Base-by-base conservation (phyloP, 805 yeast species). In the Starmerella bombicola region DNA sequence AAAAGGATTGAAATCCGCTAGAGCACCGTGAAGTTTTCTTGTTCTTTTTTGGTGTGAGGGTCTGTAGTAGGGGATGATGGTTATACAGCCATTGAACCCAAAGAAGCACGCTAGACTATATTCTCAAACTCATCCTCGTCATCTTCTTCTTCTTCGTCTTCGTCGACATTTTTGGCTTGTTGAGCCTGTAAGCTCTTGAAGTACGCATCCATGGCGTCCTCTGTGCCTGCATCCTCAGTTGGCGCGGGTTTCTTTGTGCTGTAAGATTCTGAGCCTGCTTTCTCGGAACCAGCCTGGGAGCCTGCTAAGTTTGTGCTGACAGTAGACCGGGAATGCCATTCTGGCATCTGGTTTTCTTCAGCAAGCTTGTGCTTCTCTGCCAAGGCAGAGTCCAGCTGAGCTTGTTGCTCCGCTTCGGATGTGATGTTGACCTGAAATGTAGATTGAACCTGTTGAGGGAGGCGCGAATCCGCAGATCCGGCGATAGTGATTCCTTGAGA, bases 251-350 rank as follows among this genome's bases (percentile, higher is more conserved):
- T 25, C 29, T 25, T 26, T 6, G 31, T 20, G 15, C 38, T 21
- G 15, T 35, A 10, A 13, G 20, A 19, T 6, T 13, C 25, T 8
- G 16, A 21, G 26, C 6, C 18, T 37, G 13, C 15, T 23, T n/a
- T 21, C 26, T 25, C 25, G 16, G 4, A 23, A 19, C 22, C 17
- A 24, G 13, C 15, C 12, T 8, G 24, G 4, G 12, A 28, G 3
- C 41, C 35, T 12, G 28, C 21, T n/a, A 47, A 15, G 13, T 16
- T 13, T 9, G 46, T 30, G 34, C 94, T 95, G 50, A 88, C 88
- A 0, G 99, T 86, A 56, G 88, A 76, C 51, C 79, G 78, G 49
- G 80, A 75, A 58, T 91, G 95, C 99, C 99, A 91, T 22, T 91
- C 78, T 6, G 99, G 99, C 50, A 91, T 68, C 3, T 95, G 95